Evolutionary conservation across 148 eudicot genomes (phyloP).

Genomic region (Agrostemma githago): DNA sequence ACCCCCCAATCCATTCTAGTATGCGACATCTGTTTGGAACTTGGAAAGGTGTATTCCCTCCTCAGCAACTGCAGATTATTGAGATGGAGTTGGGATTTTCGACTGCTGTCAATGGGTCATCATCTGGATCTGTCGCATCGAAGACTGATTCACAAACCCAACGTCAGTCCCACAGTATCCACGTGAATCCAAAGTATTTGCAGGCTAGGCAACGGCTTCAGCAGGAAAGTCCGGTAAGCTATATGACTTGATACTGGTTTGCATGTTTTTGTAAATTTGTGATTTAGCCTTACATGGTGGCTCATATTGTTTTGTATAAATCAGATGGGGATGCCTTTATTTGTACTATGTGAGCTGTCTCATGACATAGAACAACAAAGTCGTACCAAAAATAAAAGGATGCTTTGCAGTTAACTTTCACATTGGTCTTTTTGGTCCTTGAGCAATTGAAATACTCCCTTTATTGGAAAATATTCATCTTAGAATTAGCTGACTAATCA

Average conservation of each 20-base stretch:
- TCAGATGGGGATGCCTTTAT: neutral
- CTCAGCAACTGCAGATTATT: slow-evolving; percentile 75
- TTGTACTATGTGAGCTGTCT: neutral
- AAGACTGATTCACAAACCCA: slow-evolving; percentile 66
- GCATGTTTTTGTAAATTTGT: neutral
- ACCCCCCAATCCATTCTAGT: slow-evolving; percentile 58
- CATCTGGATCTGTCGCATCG: slow-evolving; percentile 50
- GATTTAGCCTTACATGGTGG: neutral
- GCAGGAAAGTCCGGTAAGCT: slow-evolving; percentile 69
- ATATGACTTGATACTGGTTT: slow-evolving; percentile 6
- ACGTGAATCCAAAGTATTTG: slow-evolving; percentile 91
- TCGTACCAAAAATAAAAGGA: neutral
- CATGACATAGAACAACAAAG: neutral
- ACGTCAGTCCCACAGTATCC: slow-evolving; percentile 76
- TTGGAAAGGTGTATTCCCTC: slow-evolving; percentile 96
- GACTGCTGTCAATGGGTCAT: slow-evolving; percentile 56
- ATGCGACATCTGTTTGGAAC: slow-evolving; percentile 98
- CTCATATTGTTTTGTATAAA: neutral
- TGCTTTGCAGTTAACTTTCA: neutral
- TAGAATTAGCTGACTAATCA: neutral
- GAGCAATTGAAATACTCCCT: neutral
- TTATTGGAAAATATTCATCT: neutral
- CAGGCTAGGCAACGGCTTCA: slow-evolving; percentile 88
- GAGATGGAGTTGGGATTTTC: slow-evolving; percentile 82
- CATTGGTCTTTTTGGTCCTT: neutral